Evolutionary conservation across 2,329 filamentous ascomycete genomes (phyloP).

Genomic region (Cladosporium sp.): DNA sequence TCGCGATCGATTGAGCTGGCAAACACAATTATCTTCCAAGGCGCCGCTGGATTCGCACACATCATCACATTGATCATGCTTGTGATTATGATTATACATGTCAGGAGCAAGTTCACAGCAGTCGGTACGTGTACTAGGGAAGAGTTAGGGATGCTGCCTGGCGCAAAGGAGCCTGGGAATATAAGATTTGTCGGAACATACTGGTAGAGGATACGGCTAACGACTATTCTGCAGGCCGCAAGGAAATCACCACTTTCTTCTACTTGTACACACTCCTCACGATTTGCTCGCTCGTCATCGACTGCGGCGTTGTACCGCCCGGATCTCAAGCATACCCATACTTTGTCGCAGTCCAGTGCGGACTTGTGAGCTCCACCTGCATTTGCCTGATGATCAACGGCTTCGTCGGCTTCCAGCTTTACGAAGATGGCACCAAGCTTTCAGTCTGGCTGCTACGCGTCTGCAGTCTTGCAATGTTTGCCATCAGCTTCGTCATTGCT

Average conservation of each 20-base stretch:
- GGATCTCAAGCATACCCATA: conserved; percentile 79
- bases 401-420: conserved; percentile 96
- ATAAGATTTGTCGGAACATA: neutral
- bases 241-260: conserved; percentile 84
- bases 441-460: conserved; percentile 89
- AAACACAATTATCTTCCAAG: conserved; percentile 98
- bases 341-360: conserved; percentile 83
- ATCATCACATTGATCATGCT: conserved; percentile 89
- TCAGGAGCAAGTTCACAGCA: conserved; percentile 95
- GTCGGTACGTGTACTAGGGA: conserved; percentile 63
- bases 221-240: conserved; percentile 48
- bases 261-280: conserved; percentile 93
- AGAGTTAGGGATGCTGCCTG: neutral
- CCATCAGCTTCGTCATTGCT: conserved; percentile 79
- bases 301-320: conserved; percentile 86
- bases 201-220: neutral
- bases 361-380: conserved; percentile 77
- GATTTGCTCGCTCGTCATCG: conserved; percentile 81
- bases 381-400: conserved; percentile 93
- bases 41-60: conserved; percentile 85
- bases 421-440: conserved; percentile 90
- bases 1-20: conserved; percentile 91
- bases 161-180: neutral
- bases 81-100: conserved; percentile 94
- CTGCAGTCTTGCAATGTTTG: conserved; percentile 74